Base-by-base conservation (phyloP, 192 early-diverging fungal species). In the Gaertneriomyces semiglobifer region DNA sequence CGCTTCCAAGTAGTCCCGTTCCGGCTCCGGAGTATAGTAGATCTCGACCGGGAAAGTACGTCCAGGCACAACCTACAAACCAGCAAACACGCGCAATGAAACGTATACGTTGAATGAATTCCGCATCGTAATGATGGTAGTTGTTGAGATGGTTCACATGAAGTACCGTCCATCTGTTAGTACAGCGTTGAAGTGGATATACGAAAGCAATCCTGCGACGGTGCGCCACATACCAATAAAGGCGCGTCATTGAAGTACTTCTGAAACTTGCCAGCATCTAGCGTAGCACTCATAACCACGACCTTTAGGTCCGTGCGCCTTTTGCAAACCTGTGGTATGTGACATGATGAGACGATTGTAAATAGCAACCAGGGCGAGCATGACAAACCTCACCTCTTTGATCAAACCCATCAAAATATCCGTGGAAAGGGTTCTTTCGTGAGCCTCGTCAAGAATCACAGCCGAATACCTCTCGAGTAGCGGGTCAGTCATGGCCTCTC, bases 201-300 rank as follows among this genome's bases (percentile, higher is more conserved):
- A 33, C 25, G 2, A 33, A 33, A 33, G 25, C 1, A 33, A 33
- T 2, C 25, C 2, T 33, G 25, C 25, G 25, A 33, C 25, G 2
- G 25, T 33, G 25, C 25, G 25, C 25, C 8, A 80, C 77, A 65
- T 80, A 89, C 85, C 69, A 98, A 65, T 52, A 98, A 77, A 7
- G 96, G 98, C 6, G 96, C 94, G 65, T 94, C 84, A 68, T 96
- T 85, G 74, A 99, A 99, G 80, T 98, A 99, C 70, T 88, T 91
- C 82, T 99, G 96, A 74, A 99, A 99, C 70, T 98, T 99, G 58
- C 89, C 96, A 50, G 96, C 94, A 76, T 99, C 96, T 45, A 98
- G 83, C 6, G 97, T 99, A 40, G 97, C 98, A 71, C 88, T 90
- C 96, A 98, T 98, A 45, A 99, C 91, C 39, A 99, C 81, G 25